Conservation (phyloP, 805 yeast genomes). For the Nematodospora valgi region DNA sequence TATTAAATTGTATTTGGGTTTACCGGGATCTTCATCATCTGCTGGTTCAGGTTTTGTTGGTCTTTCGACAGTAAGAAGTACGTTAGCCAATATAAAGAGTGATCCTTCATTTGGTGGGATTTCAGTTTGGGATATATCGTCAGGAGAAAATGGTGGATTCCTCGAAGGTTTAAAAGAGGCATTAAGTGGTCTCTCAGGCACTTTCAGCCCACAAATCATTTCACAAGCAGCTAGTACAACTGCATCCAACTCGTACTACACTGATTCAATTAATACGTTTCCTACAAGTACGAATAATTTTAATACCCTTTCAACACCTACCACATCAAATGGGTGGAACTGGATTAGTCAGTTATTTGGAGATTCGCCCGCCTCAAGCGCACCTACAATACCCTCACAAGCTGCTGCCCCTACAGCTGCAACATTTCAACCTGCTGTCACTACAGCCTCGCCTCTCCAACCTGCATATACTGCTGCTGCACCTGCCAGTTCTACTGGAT, state of each 20-base stretch:
- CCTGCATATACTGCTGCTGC: background rate
- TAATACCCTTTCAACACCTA: background rate
- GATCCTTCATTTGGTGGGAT: slow-evolving; percentile 34
- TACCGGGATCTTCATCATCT: slow-evolving; percentile 58
- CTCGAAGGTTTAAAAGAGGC: slow-evolving; percentile 1
- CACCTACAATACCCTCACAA: background rate
- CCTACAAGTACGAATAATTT: background rate
- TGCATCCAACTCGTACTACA: background rate
- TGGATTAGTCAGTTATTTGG: background rate
- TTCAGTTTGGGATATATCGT: slow-evolving; percentile 34
- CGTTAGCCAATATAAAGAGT: slow-evolving; percentile 14
- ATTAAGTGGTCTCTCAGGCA: too few species aligned
- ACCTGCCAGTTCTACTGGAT: background rate
- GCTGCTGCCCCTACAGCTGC: background rate
- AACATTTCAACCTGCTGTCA: background rate
- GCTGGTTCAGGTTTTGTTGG: slow-evolving; percentile 51
- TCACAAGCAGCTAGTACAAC: background rate
- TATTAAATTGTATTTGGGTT: slow-evolving; percentile 69
- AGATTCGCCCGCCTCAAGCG: background rate
- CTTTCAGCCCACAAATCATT: background rate
- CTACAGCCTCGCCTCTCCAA: background rate
- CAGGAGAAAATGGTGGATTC: slow-evolving; percentile 13
- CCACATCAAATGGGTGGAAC: background rate
- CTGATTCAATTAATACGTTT: slow-evolving; percentile 1
- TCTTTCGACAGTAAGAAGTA: slow-evolving; percentile 15